Base-by-base conservation (phyloP, 768 basidiomycete species). In the Pleurotus tuoliensis region DNA sequence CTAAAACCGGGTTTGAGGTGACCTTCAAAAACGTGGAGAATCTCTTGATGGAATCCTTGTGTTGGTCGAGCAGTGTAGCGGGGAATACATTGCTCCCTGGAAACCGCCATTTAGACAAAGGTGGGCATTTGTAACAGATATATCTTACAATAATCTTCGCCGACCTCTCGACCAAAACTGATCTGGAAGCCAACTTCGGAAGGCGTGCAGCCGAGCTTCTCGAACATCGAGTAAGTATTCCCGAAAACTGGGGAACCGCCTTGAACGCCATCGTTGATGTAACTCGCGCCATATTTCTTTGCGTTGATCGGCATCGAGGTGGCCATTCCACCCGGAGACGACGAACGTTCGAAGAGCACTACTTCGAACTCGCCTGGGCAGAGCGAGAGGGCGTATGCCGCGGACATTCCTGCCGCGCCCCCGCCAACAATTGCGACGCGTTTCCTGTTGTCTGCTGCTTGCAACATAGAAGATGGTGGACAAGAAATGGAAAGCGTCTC, bases 251-350 rank as follows among this genome's bases (percentile, higher is more conserved):
- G 69, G 46, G 65, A 69, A 3, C 68, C 69, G 49, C 70, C 70
- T 58, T 71, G 70, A 0, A 71, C 67, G 11, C 69, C 70, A 52
- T 71, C 70, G 44, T 71, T 71, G 58, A 71, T 69, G 43, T 66
- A 70, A 8, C 67, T 63, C 6, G 70, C 66, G 13, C 70, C 69
- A 34, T 63, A 70, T 41, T 60, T 63, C 12, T 57, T 47, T 20
- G 61, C 61, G 47, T 67, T 62, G 22, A 70, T 67, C 3, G 64
- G 56, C 0, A 60, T 59, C 37, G 66, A 69, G n/a, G 67, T 70
- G 3, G 69, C 69, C 69, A 71, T 71, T 7, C 67, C 69, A 9
- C 70, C 70, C 3, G 60, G 43, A 18, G 51, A 56, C 12, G 66
- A 59, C 11, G 70, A 68, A 20, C 69, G 61, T 30, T 71, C 69